Evolutionary conservation across 2,329 filamentous ascomycete genomes (phyloP), one percentile per base, ranked within the genome.

Genomic region (Alternaria sp.): DNA sequence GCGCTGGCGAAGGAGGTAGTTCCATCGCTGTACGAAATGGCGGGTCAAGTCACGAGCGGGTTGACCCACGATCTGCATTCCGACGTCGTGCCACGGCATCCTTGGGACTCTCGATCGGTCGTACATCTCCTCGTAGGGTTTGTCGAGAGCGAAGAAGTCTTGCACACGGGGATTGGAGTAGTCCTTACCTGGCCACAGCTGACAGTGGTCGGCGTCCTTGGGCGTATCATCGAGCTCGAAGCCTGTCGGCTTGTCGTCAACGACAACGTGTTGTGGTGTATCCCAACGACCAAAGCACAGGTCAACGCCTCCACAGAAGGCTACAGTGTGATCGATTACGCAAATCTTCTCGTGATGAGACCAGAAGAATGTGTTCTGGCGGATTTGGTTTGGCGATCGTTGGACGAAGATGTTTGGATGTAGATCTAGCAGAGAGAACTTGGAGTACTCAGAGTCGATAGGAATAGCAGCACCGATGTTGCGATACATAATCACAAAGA

Each of bases 331-430:
- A 77, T 99, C 96, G 18, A 99, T 92, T 44, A 99, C 89, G 75
- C 94, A 95, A n/a, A 99, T 87, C 81, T 99, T 99, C 79, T 99
- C 96, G 81, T 99, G 96, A 77, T 99, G 96, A 2, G 96, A 96
- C 86, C 96, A 99, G 84, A 99, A 99, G 83, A 99, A 99, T 49
- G 97, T 97, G 74, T 98, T 98, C 82, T 99, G 97, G 75, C 97
- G 92, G 81, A 98, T 94, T 80, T 99, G 96, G 73, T 99, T 97
- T 0, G 96, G 96, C 4, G 96, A 98, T 73, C 96, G 87, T 77
- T 98, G 94, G 14, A 99, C 94, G 72, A 97, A 97, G 66, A 99
- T 90, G 78, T 99, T 99, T 20, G 94, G 94, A 72, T 98, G 95
- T 8, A 99, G 86, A 76, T 98, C 97, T 51, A 99, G 88, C 62